Percentiles rank a stretch among this genome's conserved stretches.
Evolutionary conservation across 2,329 filamentous ascomycete genomes (phyloP).

Genomic region (Fusarium setosum): DNA sequence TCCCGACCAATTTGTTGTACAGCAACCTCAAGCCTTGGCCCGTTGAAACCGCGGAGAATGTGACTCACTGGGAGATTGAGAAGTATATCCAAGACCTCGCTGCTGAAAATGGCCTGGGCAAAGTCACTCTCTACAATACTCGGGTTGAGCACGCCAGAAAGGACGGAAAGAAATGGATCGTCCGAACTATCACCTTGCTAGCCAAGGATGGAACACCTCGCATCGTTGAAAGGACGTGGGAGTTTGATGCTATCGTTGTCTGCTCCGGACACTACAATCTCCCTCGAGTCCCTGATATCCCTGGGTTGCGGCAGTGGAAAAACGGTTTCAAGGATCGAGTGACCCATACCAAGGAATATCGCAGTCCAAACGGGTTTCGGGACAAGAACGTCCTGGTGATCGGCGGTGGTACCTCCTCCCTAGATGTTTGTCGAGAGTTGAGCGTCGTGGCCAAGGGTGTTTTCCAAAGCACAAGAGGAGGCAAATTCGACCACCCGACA

Average conservation of each 20-base stretch:
- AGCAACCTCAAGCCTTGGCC: conserved; percentile 64
- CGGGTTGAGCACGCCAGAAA: conserved; percentile 65
- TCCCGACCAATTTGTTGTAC: conserved; percentile 67
- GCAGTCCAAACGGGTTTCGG: conserved; percentile 68
- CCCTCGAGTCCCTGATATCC: conserved; percentile 69
- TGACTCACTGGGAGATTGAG: conserved; percentile 66
- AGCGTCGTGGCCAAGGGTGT: conserved; percentile 48
- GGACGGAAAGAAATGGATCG: conserved; percentile 57
- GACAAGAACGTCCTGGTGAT: conserved; percentile 64
- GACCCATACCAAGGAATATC: conserved; percentile 78
- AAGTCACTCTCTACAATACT: conserved; percentile 65
- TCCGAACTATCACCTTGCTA: conserved; percentile 59
- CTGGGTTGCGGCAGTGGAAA: conserved; percentile 70
- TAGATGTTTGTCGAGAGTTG: conserved; percentile 56
- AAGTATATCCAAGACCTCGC: conserved; percentile 71
- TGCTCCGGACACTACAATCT: conserved; percentile 76
- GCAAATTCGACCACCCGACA: conserved; percentile 67
- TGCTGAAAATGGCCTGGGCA: conserved; percentile 58
- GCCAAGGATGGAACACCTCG: conserved; percentile 33
- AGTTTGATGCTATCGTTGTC: conserved; percentile 73
- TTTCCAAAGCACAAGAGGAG: conserved; percentile 64
- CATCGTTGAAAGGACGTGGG: conserved; percentile 45
- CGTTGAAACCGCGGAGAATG: conserved; percentile 67
- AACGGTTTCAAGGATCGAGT: conserved; percentile 61
- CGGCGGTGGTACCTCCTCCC: conserved; percentile 60